Percentiles rank a stretch among this genome's conserved stretches.
These are phyloP conservation scores for Pestalotiopsis sp. DNA, from an alignment of 2,329 filamentous ascomycete species.

Conservation along the genomic window DNA sequence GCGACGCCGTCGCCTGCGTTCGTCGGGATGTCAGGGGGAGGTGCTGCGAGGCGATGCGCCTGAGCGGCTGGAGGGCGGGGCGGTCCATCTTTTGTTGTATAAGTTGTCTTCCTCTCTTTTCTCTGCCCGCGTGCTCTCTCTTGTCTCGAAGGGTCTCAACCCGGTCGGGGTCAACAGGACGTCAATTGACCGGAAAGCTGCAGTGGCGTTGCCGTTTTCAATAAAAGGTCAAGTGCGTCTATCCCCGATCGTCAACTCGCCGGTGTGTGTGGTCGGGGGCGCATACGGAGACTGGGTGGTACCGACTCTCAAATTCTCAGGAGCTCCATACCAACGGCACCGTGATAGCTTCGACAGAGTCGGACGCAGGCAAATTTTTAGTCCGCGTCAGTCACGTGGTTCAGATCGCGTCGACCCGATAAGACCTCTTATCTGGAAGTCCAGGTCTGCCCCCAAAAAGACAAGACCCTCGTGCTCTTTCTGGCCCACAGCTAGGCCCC, in stretches of 20 bases:
- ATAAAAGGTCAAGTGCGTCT: not conserved
- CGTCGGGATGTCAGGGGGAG: constrained; percentile 37
- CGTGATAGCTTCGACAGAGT: constrained; percentile 2
- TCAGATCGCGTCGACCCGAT: not conserved
- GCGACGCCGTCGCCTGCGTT: constrained; percentile 53
- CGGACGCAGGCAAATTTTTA: not conserved
- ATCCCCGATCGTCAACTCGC: too few species aligned
- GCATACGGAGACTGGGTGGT: not conserved
- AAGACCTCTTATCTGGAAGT: not conserved
- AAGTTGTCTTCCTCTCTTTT: not conserved
- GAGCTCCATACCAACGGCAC: not conserved
- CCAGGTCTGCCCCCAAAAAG: not conserved
- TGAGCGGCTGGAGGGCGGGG: constrained; percentile 13
- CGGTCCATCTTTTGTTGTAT: constrained; percentile 14
- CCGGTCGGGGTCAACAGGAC: not conserved
- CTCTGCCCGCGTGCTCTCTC: too few species aligned
- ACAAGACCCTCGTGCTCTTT: not conserved
- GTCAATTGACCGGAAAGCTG: not conserved
- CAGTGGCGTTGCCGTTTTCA: not conserved
- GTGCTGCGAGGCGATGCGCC: constrained; percentile 2
- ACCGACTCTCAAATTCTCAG: not conserved
- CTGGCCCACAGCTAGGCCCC: not conserved
- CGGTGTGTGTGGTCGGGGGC: not conserved
- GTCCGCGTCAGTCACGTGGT: constrained; percentile 7
- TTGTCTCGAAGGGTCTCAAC: too few species aligned